Percentiles rank a stretch among this genome's conserved stretches.
Conservation (phyloP, 352 stramenopile genomes). For the Pseudoperonospora humuli region DNA sequence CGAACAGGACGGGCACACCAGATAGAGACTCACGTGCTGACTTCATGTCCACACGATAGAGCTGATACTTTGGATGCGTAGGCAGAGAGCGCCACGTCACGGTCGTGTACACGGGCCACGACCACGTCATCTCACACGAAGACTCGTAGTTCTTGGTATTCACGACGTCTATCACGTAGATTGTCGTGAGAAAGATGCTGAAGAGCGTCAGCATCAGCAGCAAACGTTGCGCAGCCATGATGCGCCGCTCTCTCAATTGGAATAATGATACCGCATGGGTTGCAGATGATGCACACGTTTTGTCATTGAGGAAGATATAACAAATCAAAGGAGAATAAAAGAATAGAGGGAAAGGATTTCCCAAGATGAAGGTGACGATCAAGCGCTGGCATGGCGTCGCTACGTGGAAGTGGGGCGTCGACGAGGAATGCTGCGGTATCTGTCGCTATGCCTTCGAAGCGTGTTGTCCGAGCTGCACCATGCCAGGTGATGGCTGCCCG, state of each 20-base stretch:
- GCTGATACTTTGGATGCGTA: conserved; percentile 54
- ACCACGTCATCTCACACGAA: conserved; percentile 82
- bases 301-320: background rate
- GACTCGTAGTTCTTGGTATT: conserved; percentile 26
- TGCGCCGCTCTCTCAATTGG: background rate
- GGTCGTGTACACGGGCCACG: conserved; percentile 69
- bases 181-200: conserved; percentile 34
- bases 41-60: conserved; percentile 71
- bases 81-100: conserved; percentile 27
- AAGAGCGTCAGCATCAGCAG: conserved; percentile 50
- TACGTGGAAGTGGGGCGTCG: conserved; percentile 88
- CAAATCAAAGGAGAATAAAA: conserved; percentile 23
- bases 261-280: no score
- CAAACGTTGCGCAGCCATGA: conserved; percentile 7
- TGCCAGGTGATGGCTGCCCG: conserved; percentile 75
- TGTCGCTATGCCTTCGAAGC: conserved; percentile 79
- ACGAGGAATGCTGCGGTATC: conserved; percentile 89
- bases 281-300: background rate
- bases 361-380: conserved; percentile 72
- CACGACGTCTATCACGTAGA: conserved; percentile 41
- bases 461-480: conserved; percentile 72
- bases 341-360: conserved; percentile 28
- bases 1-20: conserved; percentile 73
- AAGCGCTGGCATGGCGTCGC: conserved; percentile 86
- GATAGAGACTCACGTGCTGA: conserved; percentile 28